These are phyloP conservation scores for Trichophyton mentagrophytes DNA, from an alignment of 2,329 filamentous ascomycete species.

Conservation along the genomic window DNA sequence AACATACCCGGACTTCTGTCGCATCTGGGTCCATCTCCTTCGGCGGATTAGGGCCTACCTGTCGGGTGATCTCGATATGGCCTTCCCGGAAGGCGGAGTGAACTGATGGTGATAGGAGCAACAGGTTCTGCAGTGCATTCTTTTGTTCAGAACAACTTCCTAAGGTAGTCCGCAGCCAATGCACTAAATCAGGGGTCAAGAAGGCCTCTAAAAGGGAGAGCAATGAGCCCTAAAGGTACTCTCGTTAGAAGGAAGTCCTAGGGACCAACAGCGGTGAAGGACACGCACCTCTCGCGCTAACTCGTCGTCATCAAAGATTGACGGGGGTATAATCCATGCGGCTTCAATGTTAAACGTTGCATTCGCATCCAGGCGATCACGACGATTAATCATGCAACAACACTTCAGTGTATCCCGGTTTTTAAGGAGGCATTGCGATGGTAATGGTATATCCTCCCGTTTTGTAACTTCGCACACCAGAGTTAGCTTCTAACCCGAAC, in stretches of 20 bases:
- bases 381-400: background rate
- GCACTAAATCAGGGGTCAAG: background rate
- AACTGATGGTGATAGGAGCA: background rate
- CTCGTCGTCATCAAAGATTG: background rate
- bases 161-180: background rate
- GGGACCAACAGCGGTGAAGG: background rate
- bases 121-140: background rate
- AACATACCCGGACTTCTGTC: background rate
- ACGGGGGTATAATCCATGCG: background rate
- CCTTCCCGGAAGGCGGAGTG: background rate
- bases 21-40: background rate
- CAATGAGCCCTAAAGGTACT: background rate
- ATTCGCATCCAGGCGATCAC: background rate
- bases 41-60: background rate
- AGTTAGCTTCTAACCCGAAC: background rate
- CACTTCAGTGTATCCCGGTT: background rate
- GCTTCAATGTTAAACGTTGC: background rate
- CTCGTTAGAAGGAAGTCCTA: background rate
- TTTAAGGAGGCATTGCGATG: background rate
- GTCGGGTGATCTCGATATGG: background rate
- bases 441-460: background rate
- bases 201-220: background rate
- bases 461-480: background rate
- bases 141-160: background rate
- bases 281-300: background rate